Evolutionary conservation across 106 monocot genomes (phyloP).

Genomic region (Amphibolis antarctica): DNA sequence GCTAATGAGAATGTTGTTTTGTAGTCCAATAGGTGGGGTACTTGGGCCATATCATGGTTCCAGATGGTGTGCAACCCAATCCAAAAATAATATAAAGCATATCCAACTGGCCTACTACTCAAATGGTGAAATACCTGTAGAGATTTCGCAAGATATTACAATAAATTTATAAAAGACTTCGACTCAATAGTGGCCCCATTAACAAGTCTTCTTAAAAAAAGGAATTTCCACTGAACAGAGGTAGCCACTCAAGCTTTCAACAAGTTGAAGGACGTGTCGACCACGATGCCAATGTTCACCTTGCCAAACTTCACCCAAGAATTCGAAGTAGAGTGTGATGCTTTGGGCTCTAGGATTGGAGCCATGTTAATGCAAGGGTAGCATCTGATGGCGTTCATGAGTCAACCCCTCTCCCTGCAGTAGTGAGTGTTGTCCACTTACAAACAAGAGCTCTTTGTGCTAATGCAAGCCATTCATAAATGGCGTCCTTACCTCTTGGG

Average conservation of each 20-base stretch:
- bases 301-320: not conserved
- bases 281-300: not conserved
- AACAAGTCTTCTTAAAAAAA: not conserved
- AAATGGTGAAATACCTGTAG: too few relatives aligned
- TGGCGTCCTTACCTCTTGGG: too few relatives aligned
- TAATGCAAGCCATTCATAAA: too few relatives aligned
- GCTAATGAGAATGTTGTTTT: too few relatives aligned
- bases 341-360: not conserved
- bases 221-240: not conserved
- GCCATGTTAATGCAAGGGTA: not conserved
- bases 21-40: too few relatives aligned
- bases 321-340: conserved; percentile 3
- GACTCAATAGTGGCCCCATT: not conserved
- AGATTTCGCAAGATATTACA: not conserved
- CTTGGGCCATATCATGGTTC: too few relatives aligned
- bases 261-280: not conserved
- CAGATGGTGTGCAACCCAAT: too few relatives aligned
- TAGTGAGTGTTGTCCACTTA: too few relatives aligned
- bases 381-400: not conserved
- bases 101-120: too few relatives aligned
- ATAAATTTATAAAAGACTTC: not conserved
- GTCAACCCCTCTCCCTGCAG: too few relatives aligned
- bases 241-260: not conserved
- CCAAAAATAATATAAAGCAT: too few relatives aligned
- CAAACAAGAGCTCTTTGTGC: too few relatives aligned